Evolutionary conservation across 371 early-diverging fungal genomes (phyloP).

Genomic region (Lichtheimia hyalospora): DNA sequence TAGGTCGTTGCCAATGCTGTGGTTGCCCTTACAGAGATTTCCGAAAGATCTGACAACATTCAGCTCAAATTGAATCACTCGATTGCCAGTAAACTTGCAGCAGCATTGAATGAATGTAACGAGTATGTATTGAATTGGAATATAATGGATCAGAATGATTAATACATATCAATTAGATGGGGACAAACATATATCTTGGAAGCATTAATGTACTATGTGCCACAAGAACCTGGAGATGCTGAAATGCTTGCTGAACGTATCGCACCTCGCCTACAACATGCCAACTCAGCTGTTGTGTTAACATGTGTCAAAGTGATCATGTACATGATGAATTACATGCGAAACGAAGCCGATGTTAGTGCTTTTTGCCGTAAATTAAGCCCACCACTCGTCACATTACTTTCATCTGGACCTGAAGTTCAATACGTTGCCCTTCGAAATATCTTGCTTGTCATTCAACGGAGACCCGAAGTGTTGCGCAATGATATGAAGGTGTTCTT

Average conservation of each 20-base stretch:
- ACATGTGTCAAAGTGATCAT: conserved; percentile 86
- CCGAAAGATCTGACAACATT: conserved; percentile 76
- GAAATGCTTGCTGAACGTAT: conserved; percentile 87
- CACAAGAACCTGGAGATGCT: conserved; percentile 83
- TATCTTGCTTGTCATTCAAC: conserved; percentile 93
- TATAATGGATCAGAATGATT: neutral
- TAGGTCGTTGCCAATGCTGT: conserved; percentile 96
- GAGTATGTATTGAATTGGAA: conserved; percentile 56
- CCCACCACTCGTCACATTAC: conserved; percentile 72
- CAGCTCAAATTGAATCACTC: conserved; percentile 79
- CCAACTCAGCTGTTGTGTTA: conserved; percentile 95
- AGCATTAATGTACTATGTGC: conserved; percentile 79
- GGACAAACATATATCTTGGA: conserved; percentile 94
- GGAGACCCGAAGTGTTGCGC: conserved; percentile 83
- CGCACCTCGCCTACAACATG: conserved; percentile 91
- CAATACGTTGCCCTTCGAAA: conserved; percentile 96
- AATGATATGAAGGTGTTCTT: conserved; percentile 96
- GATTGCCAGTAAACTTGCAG: conserved; percentile 85
- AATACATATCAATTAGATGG: conserved; percentile 67
- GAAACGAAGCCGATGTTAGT: conserved; percentile 67
- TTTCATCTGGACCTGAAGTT: conserved; percentile 88
- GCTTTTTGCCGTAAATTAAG: conserved; percentile 48
- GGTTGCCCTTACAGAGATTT: conserved; percentile 92
- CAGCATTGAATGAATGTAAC: conserved; percentile 96
- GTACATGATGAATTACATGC: conserved; percentile 89